These are phyloP conservation scores for Pholiota adiposa DNA, from an alignment of 1,284 basidiomycete genomes.

Conservation along the genomic window DNA sequence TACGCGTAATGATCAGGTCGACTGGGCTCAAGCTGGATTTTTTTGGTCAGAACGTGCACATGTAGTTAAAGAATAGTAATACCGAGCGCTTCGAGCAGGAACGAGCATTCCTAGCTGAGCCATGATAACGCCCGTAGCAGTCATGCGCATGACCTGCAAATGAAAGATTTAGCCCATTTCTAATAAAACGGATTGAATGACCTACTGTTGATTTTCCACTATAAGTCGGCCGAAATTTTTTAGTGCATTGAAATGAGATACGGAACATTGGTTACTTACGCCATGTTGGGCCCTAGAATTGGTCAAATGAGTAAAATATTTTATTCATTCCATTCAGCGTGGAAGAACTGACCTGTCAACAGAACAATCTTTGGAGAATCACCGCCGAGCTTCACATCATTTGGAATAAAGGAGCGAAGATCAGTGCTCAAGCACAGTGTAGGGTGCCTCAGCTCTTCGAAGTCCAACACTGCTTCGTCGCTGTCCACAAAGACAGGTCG, in stretches of 20 bases:
- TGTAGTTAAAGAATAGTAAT: constrained; percentile 1
- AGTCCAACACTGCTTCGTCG: constrained; percentile 68
- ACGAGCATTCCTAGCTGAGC: constrained; percentile 98
- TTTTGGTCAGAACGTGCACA: neutral
- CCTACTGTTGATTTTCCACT: constrained; percentile 87
- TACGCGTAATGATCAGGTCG: constrained; percentile 94
- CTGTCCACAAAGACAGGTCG: constrained; percentile 87
- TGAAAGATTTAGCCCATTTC: neutral
- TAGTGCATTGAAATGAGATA: neutral
- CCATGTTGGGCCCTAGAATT: constrained; percentile 84
- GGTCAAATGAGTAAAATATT: neutral
- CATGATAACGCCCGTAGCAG: constrained; percentile 95
- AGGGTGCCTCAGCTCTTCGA: constrained; percentile 74
- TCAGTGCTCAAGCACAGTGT: constrained; percentile 66
- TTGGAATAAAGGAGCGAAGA: constrained; percentile 88
- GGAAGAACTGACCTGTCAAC: constrained; percentile 72
- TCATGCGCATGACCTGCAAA: constrained; percentile 87
- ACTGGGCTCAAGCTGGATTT: constrained; percentile 78
- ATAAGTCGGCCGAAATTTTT: constrained; percentile 3
- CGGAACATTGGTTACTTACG: constrained; percentile 49
- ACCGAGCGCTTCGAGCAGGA: constrained; percentile 85
- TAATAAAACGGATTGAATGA: constrained; percentile 5
- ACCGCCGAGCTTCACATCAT: constrained; percentile 88
- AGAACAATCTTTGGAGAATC: constrained; percentile 81
- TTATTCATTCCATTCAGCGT: neutral